Percentiles rank a stretch among this genome's conserved stretches.
Conservation (phyloP, 2,329 filamentous ascomycete genomes). For the Akanthomyces lecanii region DNA sequence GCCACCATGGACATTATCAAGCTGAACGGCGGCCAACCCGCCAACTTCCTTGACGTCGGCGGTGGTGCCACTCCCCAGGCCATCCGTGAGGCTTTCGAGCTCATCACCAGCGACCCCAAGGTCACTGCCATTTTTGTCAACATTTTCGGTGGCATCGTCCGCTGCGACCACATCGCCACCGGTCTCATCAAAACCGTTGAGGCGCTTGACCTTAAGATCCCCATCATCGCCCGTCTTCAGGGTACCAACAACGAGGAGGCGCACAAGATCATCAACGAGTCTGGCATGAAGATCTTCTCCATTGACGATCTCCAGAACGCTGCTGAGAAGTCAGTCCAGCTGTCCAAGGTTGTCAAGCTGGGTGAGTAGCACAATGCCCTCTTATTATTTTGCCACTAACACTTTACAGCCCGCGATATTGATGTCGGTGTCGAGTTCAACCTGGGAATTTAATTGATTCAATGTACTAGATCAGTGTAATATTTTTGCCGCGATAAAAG, state of each 20-base stretch:
- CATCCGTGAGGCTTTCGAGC: constrained; percentile 95
- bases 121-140: constrained; percentile 99
- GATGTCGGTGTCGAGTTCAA: constrained; percentile 96
- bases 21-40: constrained; percentile 91
- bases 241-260: constrained; percentile 97
- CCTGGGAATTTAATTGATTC: constrained; percentile 72
- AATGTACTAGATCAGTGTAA: constrained; percentile 19
- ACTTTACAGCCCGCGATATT: constrained; percentile 72
- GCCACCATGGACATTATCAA: constrained; percentile 99
- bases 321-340: constrained; percentile 96
- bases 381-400: constrained; percentile 19
- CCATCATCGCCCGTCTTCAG: constrained; percentile 94
- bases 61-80: constrained; percentile 95
- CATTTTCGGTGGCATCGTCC: constrained; percentile 98
- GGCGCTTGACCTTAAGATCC: constrained; percentile 90
- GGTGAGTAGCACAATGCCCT: constrained; percentile 48
- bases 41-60: constrained; percentile 98
- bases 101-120: constrained; percentile 97
- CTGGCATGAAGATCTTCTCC: constrained; percentile 98
- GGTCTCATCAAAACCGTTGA: constrained; percentile 93
- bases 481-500: constrained; percentile 13
- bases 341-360: constrained; percentile 99
- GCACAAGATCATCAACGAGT: constrained; percentile 90
- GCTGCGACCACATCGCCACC: constrained; percentile 95
- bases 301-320: constrained; percentile 97